A percentile compares a stretch with the other conserved stretches of the same genome.
Conservation (phyloP, 1,284 basidiomycete species). For the Boletus mariae region DNA sequence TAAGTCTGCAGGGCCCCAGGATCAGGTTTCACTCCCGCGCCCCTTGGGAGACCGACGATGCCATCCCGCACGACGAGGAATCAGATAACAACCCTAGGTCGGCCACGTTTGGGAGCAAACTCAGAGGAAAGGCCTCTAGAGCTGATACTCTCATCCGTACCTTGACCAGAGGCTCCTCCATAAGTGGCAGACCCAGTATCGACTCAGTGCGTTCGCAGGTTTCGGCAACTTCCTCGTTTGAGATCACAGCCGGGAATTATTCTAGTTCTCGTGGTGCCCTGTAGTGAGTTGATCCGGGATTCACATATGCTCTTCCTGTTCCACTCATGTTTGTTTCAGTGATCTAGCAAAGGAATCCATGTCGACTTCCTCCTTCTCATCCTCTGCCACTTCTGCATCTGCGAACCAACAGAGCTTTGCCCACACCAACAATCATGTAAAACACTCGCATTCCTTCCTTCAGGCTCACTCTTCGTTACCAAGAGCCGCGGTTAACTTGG, state of each 20-base stretch:
- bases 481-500: constrained; percentile 10
- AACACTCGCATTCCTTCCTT: constrained; percentile 7
- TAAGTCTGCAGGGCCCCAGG: constrained; percentile 72
- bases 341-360: constrained; percentile 57
- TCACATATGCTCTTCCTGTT: background rate
- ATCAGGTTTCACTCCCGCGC: constrained; percentile 76
- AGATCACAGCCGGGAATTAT: constrained; percentile 49
- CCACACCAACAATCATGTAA: constrained; percentile 30
- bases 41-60: constrained; percentile 70
- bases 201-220: constrained; percentile 57
- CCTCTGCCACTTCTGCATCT: constrained; percentile 34
- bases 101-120: constrained; percentile 30
- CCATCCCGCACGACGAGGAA: constrained; percentile 44
- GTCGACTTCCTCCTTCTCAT: constrained; percentile 51
- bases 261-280: constrained; percentile 50
- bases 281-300: constrained; percentile 45
- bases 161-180: constrained; percentile 46
- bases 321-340: constrained; percentile 20
- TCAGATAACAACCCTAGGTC: constrained; percentile 33
- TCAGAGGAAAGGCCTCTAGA: constrained; percentile 32
- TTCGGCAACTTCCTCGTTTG: constrained; percentile 55
- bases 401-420: constrained; percentile 35
- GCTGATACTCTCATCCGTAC: constrained; percentile 39
- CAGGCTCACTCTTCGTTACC: constrained; percentile 9
- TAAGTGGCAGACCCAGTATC: constrained; percentile 51